Evolutionary conservation across 1,284 basidiomycete species (phyloP).

Genomic region (Leccinum subfulvum): DNA sequence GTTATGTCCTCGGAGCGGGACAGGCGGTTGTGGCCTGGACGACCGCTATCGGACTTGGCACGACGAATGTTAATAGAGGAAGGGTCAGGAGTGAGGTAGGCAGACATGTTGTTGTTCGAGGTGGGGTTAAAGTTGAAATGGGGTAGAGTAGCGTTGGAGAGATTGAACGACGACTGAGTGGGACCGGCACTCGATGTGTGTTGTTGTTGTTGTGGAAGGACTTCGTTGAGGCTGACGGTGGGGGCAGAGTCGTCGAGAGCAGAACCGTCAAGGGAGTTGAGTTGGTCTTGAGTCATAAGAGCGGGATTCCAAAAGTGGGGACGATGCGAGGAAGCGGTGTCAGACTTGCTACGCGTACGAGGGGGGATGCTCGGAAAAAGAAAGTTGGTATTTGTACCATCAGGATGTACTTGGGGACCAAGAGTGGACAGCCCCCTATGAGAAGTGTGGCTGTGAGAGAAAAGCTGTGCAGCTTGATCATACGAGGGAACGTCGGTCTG

Average conservation of each 20-base stretch:
- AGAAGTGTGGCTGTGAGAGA: constrained; percentile 35
- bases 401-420: constrained; percentile 32
- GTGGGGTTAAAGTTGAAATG: constrained; percentile 31
- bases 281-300: constrained; percentile 34
- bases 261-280: constrained; percentile 31
- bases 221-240: constrained; percentile 50
- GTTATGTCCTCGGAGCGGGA: constrained; percentile 54
- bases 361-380: constrained; percentile 36
- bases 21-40: constrained; percentile 43
- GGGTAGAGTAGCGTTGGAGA: constrained; percentile 24
- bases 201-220: constrained; percentile 37
- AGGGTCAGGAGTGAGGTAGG: constrained; percentile 48
- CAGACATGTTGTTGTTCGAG: constrained; percentile 22
- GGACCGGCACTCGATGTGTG: constrained; percentile 24
- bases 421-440: constrained; percentile 36
- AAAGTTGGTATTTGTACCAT: constrained; percentile 38
- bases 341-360: constrained; percentile 58
- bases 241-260: constrained; percentile 35
- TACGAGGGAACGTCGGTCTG: constrained; percentile 31
- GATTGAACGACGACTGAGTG: constrained; percentile 27
- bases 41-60: constrained; percentile 51
- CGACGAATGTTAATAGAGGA: constrained; percentile 40
- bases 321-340: constrained; percentile 49
- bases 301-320: constrained; percentile 53
- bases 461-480: constrained; percentile 34